Evolutionary conservation across 1,139 yeast species (phyloP).

Genomic region (Kazachstania sp.): DNA sequence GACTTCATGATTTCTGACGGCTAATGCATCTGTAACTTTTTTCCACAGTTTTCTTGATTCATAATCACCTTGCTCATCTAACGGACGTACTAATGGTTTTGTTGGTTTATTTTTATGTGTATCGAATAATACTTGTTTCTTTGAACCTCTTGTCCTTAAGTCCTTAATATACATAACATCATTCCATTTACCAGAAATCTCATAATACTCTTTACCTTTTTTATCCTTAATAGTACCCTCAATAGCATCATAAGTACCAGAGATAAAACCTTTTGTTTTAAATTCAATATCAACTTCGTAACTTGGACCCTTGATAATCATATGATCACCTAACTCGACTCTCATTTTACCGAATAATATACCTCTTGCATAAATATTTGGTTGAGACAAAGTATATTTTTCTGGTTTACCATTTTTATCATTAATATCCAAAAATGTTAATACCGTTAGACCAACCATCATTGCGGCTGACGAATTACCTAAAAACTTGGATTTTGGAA

Average conservation of each 20-base stretch:
- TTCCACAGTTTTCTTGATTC: constrained; percentile 85
- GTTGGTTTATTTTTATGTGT: constrained; percentile 44
- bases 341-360: constrained; percentile 82
- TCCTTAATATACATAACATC: constrained; percentile 68
- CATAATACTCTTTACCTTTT: constrained; percentile 49
- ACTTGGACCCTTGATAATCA: constrained; percentile 58
- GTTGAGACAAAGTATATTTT: constrained; percentile 75
- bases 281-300: constrained; percentile 79
- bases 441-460: constrained; percentile 83
- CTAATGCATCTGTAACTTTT: constrained; percentile 69
- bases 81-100: constrained; percentile 66
- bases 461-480: constrained; percentile 96
- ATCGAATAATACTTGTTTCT: constrained; percentile 53
- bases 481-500: constrained; percentile 79
- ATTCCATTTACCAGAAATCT: constrained; percentile 88
- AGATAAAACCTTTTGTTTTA: constrained; percentile 87
- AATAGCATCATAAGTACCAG: constrained; percentile 87
- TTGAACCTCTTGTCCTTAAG: constrained; percentile 36
- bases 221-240: constrained; percentile 59
- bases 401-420: constrained; percentile 44
- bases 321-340: constrained; percentile 87
- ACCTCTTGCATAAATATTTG: constrained; percentile 93
- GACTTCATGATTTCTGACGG: constrained; percentile 59
- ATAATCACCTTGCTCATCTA: constrained; percentile 66
- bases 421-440: constrained; percentile 57